Evolutionary conservation across 2,329 filamentous ascomycete genomes (phyloP).

Genomic region (Aureobasidium leucospermi): DNA sequence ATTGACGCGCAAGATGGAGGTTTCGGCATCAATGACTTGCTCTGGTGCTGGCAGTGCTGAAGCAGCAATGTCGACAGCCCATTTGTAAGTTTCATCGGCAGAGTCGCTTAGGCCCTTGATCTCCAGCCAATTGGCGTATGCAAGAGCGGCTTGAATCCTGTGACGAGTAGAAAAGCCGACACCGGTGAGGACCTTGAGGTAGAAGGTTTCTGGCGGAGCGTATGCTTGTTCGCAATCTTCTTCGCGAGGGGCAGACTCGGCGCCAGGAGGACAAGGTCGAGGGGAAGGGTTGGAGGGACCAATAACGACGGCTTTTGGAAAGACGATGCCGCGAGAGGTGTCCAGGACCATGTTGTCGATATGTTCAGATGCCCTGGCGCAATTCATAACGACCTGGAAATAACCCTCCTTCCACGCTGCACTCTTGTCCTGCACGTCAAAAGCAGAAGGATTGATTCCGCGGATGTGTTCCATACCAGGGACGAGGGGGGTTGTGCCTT

Average conservation of each 20-base stretch:
- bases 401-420: slow-evolving; percentile 84
- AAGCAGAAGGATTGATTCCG: slow-evolving; percentile 49
- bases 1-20: slow-evolving; percentile 47
- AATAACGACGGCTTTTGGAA: slow-evolving; percentile 64
- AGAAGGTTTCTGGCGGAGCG: slow-evolving; percentile 65
- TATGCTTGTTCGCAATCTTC: slow-evolving; percentile 67
- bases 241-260: slow-evolving; percentile 58
- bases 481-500: slow-evolving; percentile 23
- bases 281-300: slow-evolving; percentile 80
- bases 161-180: slow-evolving; percentile 73
- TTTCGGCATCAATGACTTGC: slow-evolving; percentile 52
- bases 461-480: slow-evolving; percentile 32
- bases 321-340: slow-evolving; percentile 56
- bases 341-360: slow-evolving; percentile 74
- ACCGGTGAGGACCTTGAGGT: slow-evolving; percentile 74
- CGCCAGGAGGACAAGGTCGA: slow-evolving; percentile 60
- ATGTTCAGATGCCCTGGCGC: slow-evolving; percentile 69
- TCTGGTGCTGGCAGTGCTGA: slow-evolving; percentile 43
- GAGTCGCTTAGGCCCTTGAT: slow-evolving; percentile 61
- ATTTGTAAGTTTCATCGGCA: slow-evolving; percentile 64
- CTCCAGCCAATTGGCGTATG: slow-evolving; percentile 78
- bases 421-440: slow-evolving; percentile 66
- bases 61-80: slow-evolving; percentile 69
- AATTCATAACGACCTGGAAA: slow-evolving; percentile 71
- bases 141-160: slow-evolving; percentile 70